Base-by-base conservation (phyloP, 2,329 filamentous ascomycete genomes). In the Blumeriella jaapii region DNA sequence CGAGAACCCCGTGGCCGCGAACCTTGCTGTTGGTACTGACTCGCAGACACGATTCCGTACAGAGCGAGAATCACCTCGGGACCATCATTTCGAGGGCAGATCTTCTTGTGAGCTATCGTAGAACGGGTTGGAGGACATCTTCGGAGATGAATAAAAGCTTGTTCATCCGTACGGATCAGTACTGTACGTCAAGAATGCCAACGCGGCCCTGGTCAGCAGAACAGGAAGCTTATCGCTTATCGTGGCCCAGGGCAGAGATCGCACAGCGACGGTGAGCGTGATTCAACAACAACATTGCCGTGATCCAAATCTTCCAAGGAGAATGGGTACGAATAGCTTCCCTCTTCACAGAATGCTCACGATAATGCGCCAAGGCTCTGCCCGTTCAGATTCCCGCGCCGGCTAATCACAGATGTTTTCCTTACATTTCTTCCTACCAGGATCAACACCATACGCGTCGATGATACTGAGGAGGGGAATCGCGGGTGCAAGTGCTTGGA, bases 381-480 rank as follows among this genome's bases (percentile, higher is more conserved):
- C 25, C 29, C n/a, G 24, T 24, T 24, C 28, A 27, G 24, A 31
- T 28, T 32, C 22, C 36, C 34, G 11, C 25, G 20, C 36, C 32
- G 42, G 35, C 40, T 45, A 42, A 44, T 40, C 11, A 24, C 39
- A 31, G 39, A 38, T 28, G 15, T 29, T 29, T 40, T 37, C 37
- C 18, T 33, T 34, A n/a, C n/a, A n/a, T n/a, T 35, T 18, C 31
- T 29, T 25, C 13, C 23, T 28, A 34, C 23, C 33, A 27, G 25
- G 25, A 31, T 24, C 28, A 31, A 38, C 27, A 22, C n/a, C n/a
- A n/a, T n/a, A n/a, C 29, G 36, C 35, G 30, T 23, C 29, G 11
- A 34, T 37, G 23, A 30, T 33, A 7, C 49, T 51, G 47, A 45
- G 32, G 9, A 44, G 42, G 27, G 29, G 15, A 14, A 22, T 46